Conservation (phyloP, 2,329 filamentous ascomycete genomes). For the Penicillium digitatum region DNA sequence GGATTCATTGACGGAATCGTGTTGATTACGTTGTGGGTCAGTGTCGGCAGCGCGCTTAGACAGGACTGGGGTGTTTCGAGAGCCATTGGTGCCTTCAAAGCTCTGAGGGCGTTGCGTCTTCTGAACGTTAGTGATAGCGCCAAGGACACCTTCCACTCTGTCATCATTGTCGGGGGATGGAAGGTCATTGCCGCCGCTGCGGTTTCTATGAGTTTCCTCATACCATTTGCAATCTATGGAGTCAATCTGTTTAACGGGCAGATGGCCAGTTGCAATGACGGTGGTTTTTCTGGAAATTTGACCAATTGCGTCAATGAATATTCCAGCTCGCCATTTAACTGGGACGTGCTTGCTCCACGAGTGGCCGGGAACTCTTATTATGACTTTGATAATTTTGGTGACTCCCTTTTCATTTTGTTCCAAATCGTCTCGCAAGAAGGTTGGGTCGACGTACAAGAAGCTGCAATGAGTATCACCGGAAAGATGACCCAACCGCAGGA, state of each 20-base stretch:
- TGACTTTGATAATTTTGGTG: slow-evolving; percentile 92
- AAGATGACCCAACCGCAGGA: slow-evolving; percentile 66
- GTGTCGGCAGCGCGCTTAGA: slow-evolving; percentile 75
- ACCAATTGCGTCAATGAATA: slow-evolving; percentile 82
- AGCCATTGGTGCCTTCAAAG: slow-evolving; percentile 95
- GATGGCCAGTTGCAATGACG: slow-evolving; percentile 76
- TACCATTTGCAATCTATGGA: slow-evolving; percentile 95
- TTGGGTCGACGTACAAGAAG: slow-evolving; percentile 90
- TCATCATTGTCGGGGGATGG: slow-evolving; percentile 90
- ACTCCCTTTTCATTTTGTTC: slow-evolving; percentile 91
- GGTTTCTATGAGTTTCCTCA: slow-evolving; percentile 87
- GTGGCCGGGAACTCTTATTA: slow-evolving; percentile 77
- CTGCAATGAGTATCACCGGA: slow-evolving; percentile 76
- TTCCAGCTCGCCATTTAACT: slow-evolving; percentile 70
- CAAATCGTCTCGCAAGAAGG: slow-evolving; percentile 98
- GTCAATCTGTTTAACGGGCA: slow-evolving; percentile 86
- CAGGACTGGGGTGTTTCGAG: slow-evolving; percentile 81
- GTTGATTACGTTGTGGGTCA: slow-evolving; percentile 90
- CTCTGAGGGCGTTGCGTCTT: slow-evolving; percentile 80
- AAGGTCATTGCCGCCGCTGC: slow-evolving; percentile 90
- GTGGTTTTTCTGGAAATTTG: slow-evolving; percentile 51
- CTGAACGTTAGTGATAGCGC: slow-evolving; percentile 96
- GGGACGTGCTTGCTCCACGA: slow-evolving; percentile 79
- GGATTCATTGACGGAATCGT: slow-evolving; percentile 92
- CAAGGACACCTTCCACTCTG: slow-evolving; percentile 90